Evolutionary conservation across 371 early-diverging fungal genomes (phyloP).

Genomic region (Rhizopus stolonifer): DNA sequence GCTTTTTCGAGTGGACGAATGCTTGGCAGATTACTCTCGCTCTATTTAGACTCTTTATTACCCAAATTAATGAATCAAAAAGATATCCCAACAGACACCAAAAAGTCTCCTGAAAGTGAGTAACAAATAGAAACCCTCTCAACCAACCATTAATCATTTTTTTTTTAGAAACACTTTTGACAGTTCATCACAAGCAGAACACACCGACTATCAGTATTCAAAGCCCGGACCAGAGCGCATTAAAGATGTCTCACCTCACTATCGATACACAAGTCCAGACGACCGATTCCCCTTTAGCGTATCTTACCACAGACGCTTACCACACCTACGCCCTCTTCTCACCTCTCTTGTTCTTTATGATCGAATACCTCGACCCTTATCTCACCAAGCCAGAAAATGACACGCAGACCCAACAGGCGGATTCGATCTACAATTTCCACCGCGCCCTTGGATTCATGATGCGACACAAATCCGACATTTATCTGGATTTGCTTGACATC

Average conservation of each 20-base stretch:
- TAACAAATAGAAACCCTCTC: too few species aligned
- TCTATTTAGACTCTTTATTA: slow-evolving; percentile 41
- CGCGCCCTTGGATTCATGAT: slow-evolving; percentile 52
- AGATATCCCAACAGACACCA: slow-evolving; percentile 13
- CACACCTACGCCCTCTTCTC: slow-evolving; percentile 38
- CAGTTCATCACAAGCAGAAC: neutral
- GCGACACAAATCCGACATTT: slow-evolving; percentile 51
- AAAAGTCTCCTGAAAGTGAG: neutral
- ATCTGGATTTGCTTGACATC: slow-evolving; percentile 53
- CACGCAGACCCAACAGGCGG: slow-evolving; percentile 25
- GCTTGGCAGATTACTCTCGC: slow-evolving; percentile 31
- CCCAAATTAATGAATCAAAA: slow-evolving; percentile 38
- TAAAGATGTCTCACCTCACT: slow-evolving; percentile 36
- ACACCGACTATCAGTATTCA: slow-evolving; percentile 48
- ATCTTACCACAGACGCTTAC: slow-evolving; percentile 17
- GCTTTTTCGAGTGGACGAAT: slow-evolving; percentile 34
- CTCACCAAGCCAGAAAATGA: slow-evolving; percentile 23
- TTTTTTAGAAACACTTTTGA: neutral
- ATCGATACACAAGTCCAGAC: slow-evolving; percentile 37
- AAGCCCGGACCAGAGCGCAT: slow-evolving; percentile 26
- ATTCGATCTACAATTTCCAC: slow-evolving; percentile 47
- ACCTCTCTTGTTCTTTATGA: slow-evolving; percentile 46
- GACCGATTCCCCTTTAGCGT: too few species aligned
- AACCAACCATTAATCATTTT: neutral
- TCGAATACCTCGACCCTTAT: slow-evolving; percentile 48